Conservation (phyloP, 2,329 filamentous ascomycete species). For the Alternaria metachromatica region DNA sequence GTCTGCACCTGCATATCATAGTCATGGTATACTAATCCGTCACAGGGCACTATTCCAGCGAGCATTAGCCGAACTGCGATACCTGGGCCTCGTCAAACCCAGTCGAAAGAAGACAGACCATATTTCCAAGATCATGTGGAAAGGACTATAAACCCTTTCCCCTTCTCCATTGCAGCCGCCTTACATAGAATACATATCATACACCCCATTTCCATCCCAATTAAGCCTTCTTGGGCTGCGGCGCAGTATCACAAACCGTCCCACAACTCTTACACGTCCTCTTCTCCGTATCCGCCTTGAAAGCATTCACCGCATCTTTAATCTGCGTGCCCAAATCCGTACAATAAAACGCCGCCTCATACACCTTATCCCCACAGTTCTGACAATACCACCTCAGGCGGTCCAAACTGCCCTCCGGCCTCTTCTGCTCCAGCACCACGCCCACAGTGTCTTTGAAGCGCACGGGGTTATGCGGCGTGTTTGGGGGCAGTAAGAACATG, state of each 20-base stretch:
- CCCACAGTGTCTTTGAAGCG: constrained; percentile 94
- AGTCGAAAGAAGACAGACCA: constrained; percentile 94
- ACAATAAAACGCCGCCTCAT: constrained; percentile 87
- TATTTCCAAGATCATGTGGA: constrained; percentile 81
- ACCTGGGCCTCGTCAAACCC: constrained; percentile 84
- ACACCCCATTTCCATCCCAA: not conserved
- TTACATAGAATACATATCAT: constrained; percentile 18
- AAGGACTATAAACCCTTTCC: constrained; percentile 64
- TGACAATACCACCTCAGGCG: constrained; percentile 90
- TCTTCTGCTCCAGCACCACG: constrained; percentile 85
- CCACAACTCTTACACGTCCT: constrained; percentile 82
- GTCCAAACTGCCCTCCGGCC: constrained; percentile 74
- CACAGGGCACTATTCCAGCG: constrained; percentile 78
- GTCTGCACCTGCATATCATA: constrained; percentile 16
- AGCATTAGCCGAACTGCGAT: constrained; percentile 81
- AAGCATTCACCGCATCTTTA: constrained; percentile 85
- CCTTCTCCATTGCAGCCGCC: not conserved
- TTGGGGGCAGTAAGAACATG: constrained; percentile 90
- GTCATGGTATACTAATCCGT: constrained; percentile 5
- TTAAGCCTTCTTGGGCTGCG: constrained; percentile 48
- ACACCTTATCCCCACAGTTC: constrained; percentile 72
- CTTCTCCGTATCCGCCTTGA: constrained; percentile 71
- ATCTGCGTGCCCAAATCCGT: constrained; percentile 93
- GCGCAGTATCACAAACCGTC: constrained; percentile 73
- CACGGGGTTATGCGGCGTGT: constrained; percentile 96